These are phyloP conservation scores for Borovskyia barvae DNA, from an alignment of 208 protist species.

Conservation along the genomic window DNA sequence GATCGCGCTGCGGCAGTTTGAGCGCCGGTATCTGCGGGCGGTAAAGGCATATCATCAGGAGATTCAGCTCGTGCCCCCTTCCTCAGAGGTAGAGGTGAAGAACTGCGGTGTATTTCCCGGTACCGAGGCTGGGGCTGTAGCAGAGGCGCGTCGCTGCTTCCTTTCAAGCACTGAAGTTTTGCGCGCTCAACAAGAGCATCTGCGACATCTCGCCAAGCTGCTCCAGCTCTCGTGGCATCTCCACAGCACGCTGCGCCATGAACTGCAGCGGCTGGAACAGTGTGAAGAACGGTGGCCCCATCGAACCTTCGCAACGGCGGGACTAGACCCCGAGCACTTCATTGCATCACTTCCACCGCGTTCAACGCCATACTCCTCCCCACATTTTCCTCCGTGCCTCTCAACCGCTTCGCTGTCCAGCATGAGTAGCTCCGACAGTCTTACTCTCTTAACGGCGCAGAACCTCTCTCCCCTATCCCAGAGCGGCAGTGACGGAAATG, in stretches of 20 bases:
- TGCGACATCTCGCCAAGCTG: slow-evolving; percentile 5
- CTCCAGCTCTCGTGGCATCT: slow-evolving; percentile 23
- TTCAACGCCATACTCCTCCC: too few species aligned
- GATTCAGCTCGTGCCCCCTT: slow-evolving; percentile 8
- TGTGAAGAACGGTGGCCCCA: slow-evolving; percentile 8
- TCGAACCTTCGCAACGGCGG: slow-evolving; percentile 15
- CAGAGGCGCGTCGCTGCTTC: slow-evolving; percentile 1
- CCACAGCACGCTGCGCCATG: slow-evolving; percentile 14
- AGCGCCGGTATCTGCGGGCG: slow-evolving; percentile 11
- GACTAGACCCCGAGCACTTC: slow-evolving; percentile 28
- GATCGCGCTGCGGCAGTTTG: slow-evolving; percentile 12
- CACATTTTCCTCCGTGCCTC: too few species aligned
- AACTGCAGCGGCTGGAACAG: slow-evolving; percentile 20
- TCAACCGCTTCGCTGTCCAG: slow-evolving; percentile 14
- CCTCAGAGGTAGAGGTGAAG: background rate
- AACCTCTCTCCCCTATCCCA: slow-evolving; percentile 7
- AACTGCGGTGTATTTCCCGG: background rate
- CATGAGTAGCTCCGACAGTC: slow-evolving; percentile 1
- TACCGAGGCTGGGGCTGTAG: background rate
- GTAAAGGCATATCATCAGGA: slow-evolving; percentile 1
- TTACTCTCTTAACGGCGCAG: slow-evolving; percentile 20
- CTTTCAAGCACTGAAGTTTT: slow-evolving; percentile 7
- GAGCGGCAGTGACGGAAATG: background rate
- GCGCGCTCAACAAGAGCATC: slow-evolving; percentile 12
- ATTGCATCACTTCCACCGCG: slow-evolving; percentile 28